Evolutionary conservation across 306 rosid species (phyloP), one percentile per base, ranked within the genome.

Genomic region (Herpetospermum pedunculosum): DNA sequence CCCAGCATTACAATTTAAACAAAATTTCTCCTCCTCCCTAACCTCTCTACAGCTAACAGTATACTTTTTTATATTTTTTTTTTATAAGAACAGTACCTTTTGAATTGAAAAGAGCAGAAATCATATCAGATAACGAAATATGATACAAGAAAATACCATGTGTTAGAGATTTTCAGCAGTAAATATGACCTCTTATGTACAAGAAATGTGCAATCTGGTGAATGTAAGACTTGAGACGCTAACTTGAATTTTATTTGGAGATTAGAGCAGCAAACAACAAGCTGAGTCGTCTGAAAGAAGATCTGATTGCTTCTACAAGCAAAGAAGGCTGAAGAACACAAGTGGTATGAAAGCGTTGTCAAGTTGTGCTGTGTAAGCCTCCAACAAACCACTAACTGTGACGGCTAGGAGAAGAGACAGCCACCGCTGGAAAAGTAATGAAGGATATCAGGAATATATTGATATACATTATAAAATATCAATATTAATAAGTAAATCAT

Each of bases 321-420:
- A 89, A 64, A 94, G 95, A 77, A 94, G 99, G 81, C 96, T 89
- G 60, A 84, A 91, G 91, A 94, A 94, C 62, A 91, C 81, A 28
- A 91, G 89, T 25, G 99, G 99, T 76, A 94, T 91, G 81, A 94
- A 94, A 12, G 96, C 96, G 38, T 94, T 94, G 87, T 94, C 99
- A 26, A 94, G 96, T 79, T 94, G 99, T 8, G 97, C 85, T 1
- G 99, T 94, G 85, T 87, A 88, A 72, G 99, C 99, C 92, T 94
- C 99, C 85, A 94, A 80, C 85, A 94, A 75, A 73, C 99, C 99
- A 84, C 96, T 89, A 30, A 79, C 81, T n/a, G 90, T 89, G 84
- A 91, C 95, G 5, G 96, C 96, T 23, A 89, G 63, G 68, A 91
- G 82, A 58, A 91, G 88, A 53, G 95, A 91, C 78, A 79, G 75